Evolutionary conservation across 352 stramenopile genomes (phyloP), one percentile per base, ranked within the genome.

Genomic region (Blastocystis sp.): DNA sequence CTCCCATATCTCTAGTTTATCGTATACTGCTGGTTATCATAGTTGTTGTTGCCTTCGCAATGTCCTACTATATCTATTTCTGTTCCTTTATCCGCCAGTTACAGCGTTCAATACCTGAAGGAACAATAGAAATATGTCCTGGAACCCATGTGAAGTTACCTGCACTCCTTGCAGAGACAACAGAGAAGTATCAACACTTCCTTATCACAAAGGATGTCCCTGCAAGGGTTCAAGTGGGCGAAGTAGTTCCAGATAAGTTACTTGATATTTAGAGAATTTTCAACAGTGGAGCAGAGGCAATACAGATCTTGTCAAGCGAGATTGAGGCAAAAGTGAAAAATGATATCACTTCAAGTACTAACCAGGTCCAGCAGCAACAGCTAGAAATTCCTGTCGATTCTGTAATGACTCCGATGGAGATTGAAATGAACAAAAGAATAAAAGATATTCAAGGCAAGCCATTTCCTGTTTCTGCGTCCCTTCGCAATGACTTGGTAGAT

Each of bases 191-290:
- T n/a, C 69, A 59, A n/a, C 69, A 81, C n/a, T 58, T 64, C 53
- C 24, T 37, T n/a, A 84, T 84, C 44, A 57, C 64, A 15, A 53
- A 24, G 48, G 27, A 64, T 17, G 59, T 53, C 27, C 73, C 73
- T 17, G 73, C 73, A 24, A 57, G 27, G 22, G 53, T 84, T 27
- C 44, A 84, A 64, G 73, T 84, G 48, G 73, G 48, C 42, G 73
- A 84, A 27, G 73, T 84, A 9, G 5, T 30, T 27, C 0, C 33
- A 9, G 5, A 15, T 40, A 2, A 19, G 1, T 27, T 3, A 37
- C 6, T 15, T 51, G 15, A 68, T 30, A 30, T 30, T 37, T 84
- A 84, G 73, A n/a, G 44, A 22, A 37, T 68, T 17, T 84, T 66
- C 30, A 24, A 33, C 53, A 84, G 48, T 44, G 73, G 73, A 6